A percentile compares a stretch with the other conserved stretches of the same genome.
Evolutionary conservation across 1,284 basidiomycete genomes (phyloP).

Genomic region (Apiotrichum akiyoshidainum): DNA sequence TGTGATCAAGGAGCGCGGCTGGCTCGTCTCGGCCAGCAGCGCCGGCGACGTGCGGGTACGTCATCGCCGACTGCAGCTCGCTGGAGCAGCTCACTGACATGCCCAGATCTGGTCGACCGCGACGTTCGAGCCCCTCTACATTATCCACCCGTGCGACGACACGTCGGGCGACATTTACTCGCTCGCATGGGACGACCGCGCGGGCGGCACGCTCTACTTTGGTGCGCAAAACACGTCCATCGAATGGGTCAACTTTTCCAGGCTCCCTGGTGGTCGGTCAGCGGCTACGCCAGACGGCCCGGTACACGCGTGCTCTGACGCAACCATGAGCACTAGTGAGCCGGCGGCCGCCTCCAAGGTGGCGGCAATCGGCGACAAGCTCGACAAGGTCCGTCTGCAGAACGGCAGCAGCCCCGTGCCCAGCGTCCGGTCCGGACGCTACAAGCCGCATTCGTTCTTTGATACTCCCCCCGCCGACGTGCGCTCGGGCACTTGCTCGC

Average conservation of each 20-base stretch:
- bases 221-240: slow-evolving; percentile 84
- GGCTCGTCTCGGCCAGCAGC: slow-evolving; percentile 73
- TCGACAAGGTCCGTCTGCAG: neutral
- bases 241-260: slow-evolving; percentile 71
- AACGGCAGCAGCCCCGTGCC: neutral
- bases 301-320: neutral
- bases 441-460: slow-evolving; percentile 46
- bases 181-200: slow-evolving; percentile 68
- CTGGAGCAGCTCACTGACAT: slow-evolving; percentile 15
- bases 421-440: slow-evolving; percentile 29
- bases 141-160: slow-evolving; percentile 79
- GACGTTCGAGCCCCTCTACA: slow-evolving; percentile 67
- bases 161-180: slow-evolving; percentile 89
- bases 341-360: neutral
- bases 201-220: slow-evolving; percentile 71
- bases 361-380: slow-evolving; percentile 1
- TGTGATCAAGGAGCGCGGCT: slow-evolving; percentile 68
- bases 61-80: slow-evolving; percentile 3
- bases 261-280: slow-evolving; percentile 5
- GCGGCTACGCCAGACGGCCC: neutral
- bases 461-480: slow-evolving; percentile 33
- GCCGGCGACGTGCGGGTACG: slow-evolving; percentile 73
- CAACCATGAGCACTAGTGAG: no score
- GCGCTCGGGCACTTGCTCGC: slow-evolving; percentile 28
- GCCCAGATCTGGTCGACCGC: slow-evolving; percentile 77